Evolutionary conservation across 2,329 filamentous ascomycete species (phyloP).

Genomic region (Diaporthe vexans): DNA sequence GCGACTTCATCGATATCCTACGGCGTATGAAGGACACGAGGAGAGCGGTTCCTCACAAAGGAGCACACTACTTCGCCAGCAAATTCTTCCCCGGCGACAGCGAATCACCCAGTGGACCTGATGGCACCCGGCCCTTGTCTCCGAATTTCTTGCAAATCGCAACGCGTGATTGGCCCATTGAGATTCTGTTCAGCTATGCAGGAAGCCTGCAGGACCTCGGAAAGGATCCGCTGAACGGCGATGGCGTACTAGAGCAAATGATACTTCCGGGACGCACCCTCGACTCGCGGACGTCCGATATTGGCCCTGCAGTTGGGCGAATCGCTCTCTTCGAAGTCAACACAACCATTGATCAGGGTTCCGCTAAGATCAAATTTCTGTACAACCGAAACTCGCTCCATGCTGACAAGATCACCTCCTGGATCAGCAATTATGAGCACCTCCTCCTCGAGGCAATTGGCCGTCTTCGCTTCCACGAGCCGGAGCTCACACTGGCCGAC

Average conservation of each 20-base stretch:
- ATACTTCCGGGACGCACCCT: conserved; percentile 56
- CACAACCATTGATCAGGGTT: conserved; percentile 60
- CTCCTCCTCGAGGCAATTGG: conserved; percentile 60
- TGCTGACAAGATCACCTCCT: conserved; percentile 59
- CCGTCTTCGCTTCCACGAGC: conserved; percentile 56
- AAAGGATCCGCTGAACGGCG: conserved; percentile 49
- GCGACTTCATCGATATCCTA: conserved; percentile 65
- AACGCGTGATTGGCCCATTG: conserved; percentile 62
- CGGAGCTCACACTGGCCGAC: conserved; percentile 65
- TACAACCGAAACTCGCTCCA: conserved; percentile 59
- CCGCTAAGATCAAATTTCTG: conserved; percentile 60
- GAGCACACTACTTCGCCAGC: conserved; percentile 48
- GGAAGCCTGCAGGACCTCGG: conserved; percentile 65
- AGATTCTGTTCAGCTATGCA: conserved; percentile 71
- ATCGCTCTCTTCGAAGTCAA: conserved; percentile 66
- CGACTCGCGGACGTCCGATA: conserved; percentile 57
- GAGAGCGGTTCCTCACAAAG: conserved; percentile 51
- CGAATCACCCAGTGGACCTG: conserved; percentile 31
- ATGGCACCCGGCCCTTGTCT: conserved; percentile 20
- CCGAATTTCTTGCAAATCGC: conserved; percentile 38
- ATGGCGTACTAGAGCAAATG: conserved; percentile 64
- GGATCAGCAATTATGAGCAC: conserved; percentile 63
- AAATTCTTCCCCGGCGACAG: conserved; percentile 55
- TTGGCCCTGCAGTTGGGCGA: conserved; percentile 61
- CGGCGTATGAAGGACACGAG: conserved; percentile 68